A percentile compares a stretch with the other conserved stretches of the same genome.
These are phyloP conservation scores for Arthroderma uncinatum DNA, from an alignment of 2,329 filamentous ascomycete species.

Conservation along the genomic window DNA sequence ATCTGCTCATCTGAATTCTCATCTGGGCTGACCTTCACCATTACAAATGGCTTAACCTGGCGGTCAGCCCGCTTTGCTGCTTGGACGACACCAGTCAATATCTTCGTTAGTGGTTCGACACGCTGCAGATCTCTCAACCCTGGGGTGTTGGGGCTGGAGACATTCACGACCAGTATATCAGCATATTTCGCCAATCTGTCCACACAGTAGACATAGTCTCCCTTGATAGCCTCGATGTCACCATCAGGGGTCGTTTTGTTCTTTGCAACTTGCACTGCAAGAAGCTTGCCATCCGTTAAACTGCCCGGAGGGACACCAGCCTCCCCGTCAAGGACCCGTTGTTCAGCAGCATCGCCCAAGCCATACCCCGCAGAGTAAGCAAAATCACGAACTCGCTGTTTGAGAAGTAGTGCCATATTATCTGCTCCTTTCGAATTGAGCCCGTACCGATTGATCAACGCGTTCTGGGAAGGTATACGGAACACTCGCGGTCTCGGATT, in stretches of 20 bases:
- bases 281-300: conserved; percentile 59
- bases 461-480: conserved; percentile 68
- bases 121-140: conserved; percentile 80
- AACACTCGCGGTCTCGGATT: conserved; percentile 85
- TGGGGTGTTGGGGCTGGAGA: conserved; percentile 92
- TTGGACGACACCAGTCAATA: conserved; percentile 70
- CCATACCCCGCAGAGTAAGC: conserved; percentile 60
- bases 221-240: conserved; percentile 69
- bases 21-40: conserved; percentile 97
- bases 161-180: conserved; percentile 95
- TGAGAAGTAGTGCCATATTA: conserved; percentile 65
- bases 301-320: conserved; percentile 73
- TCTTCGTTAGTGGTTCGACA: conserved; percentile 65
- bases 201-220: conserved; percentile 82
- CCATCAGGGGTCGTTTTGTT: conserved; percentile 83
- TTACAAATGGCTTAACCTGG: conserved; percentile 65
- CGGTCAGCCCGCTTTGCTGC: conserved; percentile 60
- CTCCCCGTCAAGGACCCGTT: conserved; percentile 63
- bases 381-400: conserved; percentile 66
- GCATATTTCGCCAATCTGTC: conserved; percentile 72
- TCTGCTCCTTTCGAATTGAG: conserved; percentile 88
- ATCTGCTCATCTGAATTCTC: conserved; percentile 80
- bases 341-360: conserved; percentile 51
- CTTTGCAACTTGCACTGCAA: conserved; percentile 92
- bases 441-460: conserved; percentile 89